Conservation (phyloP, 2,329 filamentous ascomycete genomes). For the Colletotrichum destructivum region DNA sequence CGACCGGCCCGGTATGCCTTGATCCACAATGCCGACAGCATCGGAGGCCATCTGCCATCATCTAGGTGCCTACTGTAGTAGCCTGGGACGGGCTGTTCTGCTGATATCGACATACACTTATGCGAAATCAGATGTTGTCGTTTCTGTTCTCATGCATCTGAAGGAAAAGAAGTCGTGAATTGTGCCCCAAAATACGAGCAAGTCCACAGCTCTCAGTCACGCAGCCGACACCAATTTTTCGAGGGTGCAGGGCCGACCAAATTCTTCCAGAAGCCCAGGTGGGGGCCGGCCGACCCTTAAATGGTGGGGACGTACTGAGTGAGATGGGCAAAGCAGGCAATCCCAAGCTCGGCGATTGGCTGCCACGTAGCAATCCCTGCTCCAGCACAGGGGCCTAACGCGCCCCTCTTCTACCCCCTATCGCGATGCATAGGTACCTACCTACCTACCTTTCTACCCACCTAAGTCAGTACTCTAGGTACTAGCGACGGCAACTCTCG, state of each 20-base stretch:
- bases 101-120: background rate
- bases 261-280: background rate
- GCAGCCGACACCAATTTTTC: background rate
- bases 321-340: conserved; percentile 22
- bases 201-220: no score
- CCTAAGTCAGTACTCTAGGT: no score
- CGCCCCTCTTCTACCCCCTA: conserved; percentile 35
- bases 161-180: no score
- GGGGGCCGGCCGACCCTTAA: conserved; percentile 8
- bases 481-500: conserved; percentile 29
- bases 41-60: background rate
- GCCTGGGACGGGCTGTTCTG: background rate
- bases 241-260: background rate
- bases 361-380: conserved; percentile 5
- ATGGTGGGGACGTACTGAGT: conserved; percentile 12
- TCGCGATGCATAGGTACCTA: conserved; percentile 24
- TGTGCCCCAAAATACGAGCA: background rate
- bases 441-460: no score
- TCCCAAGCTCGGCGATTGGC: conserved; percentile 28
- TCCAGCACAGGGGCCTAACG: conserved; percentile 19
- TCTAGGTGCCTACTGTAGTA: no score
- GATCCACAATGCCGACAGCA: background rate
- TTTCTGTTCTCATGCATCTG: background rate
- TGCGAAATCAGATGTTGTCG: background rate
- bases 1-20: background rate